Base-by-base conservation (phyloP, 1,139 yeast species). In the Blastobotrys capitulatus region DNA sequence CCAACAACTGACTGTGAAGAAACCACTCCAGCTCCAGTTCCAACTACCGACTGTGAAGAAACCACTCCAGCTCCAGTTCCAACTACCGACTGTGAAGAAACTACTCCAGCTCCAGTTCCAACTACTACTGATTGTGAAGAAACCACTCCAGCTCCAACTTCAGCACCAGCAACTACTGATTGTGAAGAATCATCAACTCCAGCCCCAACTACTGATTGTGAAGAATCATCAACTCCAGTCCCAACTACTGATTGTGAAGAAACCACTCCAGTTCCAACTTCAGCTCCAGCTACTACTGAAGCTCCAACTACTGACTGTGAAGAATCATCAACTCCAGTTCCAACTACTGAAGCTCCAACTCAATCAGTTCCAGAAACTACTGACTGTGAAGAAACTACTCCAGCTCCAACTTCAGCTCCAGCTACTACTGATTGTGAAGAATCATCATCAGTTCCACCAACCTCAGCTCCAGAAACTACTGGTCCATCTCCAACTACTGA, bases 71-170 rank as follows among this genome's bases (percentile, higher is more conserved):
- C 44, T 34, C 50, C 32, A 12, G 19, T 46, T 22, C 38, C 42
- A 29, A 45, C 47, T 43, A 41, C 53, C 10, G 41, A 31, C 45
- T 46, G 49, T 45, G 47, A 52, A 41, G n/a, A 38, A 43, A 34
- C 53, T 25, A 42, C 46, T n/a, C 49, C 49, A 42, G 46, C 43
- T 42, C 29, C 32, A 12, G 19, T 46, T 22, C 38, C 42, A 29
- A 35, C 48, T 22, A 45, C 47, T 43, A 41, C 53, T 7, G 41
- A 31, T 45, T 46, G 49, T 45, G 47, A 52, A 41, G n/a, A 38
- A 43, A 34, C 53, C 29, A 9, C 32, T 29, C 38, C 49, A 27
- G 46, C 25, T 20, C 45, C 50, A 42, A 39, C 50, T 13, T 15
- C 26, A 6, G 16, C 20, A 12, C 26, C 27, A 20, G 40, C 22